Conservation (phyloP, 2,329 filamentous ascomycete genomes). For the Penicillium sp. region DNA sequence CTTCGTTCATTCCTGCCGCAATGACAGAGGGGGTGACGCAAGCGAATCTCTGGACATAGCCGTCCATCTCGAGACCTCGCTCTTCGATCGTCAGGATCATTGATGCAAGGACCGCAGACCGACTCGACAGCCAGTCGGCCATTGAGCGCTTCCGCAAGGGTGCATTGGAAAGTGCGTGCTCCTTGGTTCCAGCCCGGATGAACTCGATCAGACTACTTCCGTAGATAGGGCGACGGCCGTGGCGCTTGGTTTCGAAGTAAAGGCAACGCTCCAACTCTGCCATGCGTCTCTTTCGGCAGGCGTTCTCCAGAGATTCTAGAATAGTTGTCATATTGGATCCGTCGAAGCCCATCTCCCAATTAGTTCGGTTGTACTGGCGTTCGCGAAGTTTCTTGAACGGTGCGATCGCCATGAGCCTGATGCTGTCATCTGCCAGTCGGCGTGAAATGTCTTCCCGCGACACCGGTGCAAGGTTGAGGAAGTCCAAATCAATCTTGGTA, state of each 20-base stretch:
- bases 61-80: conserved; percentile 71
- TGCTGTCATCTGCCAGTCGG: conserved; percentile 53
- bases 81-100: conserved; percentile 75
- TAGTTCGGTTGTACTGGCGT: conserved; percentile 60
- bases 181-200: conserved; percentile 64
- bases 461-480: conserved; percentile 76
- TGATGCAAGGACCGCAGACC: conserved; percentile 54
- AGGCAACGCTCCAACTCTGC: conserved; percentile 79
- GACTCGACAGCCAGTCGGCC: conserved; percentile 74
- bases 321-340: conserved; percentile 69
- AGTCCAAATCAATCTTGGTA: conserved; percentile 68
- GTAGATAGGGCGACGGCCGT: conserved; percentile 79
- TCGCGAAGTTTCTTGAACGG: conserved; percentile 71
- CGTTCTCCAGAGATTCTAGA: conserved; percentile 71
- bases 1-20: conserved; percentile 71
- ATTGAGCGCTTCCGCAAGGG: conserved; percentile 64
- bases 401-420: conserved; percentile 69
- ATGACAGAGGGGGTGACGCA: conserved; percentile 90
- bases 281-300: conserved; percentile 67
- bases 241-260: conserved; percentile 77
- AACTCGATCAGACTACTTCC: conserved; percentile 76
- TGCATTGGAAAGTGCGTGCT: conserved; percentile 60
- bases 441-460: conserved; percentile 67
- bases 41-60: conserved; percentile 80
- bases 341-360: conserved; percentile 62